Percentiles rank a stretch among this genome's conserved stretches.
These are phyloP conservation scores for Candolleomyces aberdarensis DNA, from an alignment of 768 basidiomycete species.

Conservation along the genomic window DNA sequence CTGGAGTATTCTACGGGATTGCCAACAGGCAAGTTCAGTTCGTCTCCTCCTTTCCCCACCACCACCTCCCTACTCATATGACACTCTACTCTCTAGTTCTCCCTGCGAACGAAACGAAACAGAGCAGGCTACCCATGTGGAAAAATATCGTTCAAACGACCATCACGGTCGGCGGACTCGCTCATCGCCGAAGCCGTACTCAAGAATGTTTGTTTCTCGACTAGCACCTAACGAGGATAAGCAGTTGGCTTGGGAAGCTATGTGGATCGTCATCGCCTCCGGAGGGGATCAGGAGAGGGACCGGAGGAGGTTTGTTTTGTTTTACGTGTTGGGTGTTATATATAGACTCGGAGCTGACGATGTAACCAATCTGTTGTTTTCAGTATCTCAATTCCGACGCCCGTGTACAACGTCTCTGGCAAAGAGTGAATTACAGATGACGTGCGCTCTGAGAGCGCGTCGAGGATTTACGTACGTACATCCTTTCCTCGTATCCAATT, in stretches of 20 bases:
- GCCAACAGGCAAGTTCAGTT: too few relatives aligned
- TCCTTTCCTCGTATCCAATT: too few relatives aligned
- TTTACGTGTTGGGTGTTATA: background rate
- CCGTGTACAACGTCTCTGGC: slow-evolving; percentile 50
- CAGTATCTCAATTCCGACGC: slow-evolving; percentile 71
- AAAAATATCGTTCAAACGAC: slow-evolving; percentile 87
- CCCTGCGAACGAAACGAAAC: slow-evolving; percentile 59
- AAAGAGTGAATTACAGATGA: slow-evolving; percentile 79
- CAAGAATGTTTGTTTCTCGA: too few relatives aligned
- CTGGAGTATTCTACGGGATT: too few relatives aligned
- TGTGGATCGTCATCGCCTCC: slow-evolving; percentile 67
- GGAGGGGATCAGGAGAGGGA: slow-evolving; percentile 50
- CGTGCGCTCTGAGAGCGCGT: slow-evolving; percentile 74
- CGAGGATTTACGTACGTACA: slow-evolving; percentile 77
- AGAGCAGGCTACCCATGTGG: slow-evolving; percentile 89
- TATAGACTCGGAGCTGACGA: too few relatives aligned
- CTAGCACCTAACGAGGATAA: slow-evolving; percentile 67
- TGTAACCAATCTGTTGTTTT: slow-evolving; percentile 68
- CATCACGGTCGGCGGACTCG: slow-evolving; percentile 83
- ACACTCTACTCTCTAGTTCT: slow-evolving; percentile 16
- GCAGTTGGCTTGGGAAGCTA: slow-evolving; percentile 67
- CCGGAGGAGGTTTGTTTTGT: slow-evolving; percentile 64
- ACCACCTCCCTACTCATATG: background rate
- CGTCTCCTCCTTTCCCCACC: too few relatives aligned
- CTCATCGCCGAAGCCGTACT: too few relatives aligned